Percentiles rank a stretch among this genome's conserved stretches.
These are phyloP conservation scores for Besnoitia besnoiti DNA, from an alignment of 169 alveolate genomes.

Conservation along the genomic window DNA sequence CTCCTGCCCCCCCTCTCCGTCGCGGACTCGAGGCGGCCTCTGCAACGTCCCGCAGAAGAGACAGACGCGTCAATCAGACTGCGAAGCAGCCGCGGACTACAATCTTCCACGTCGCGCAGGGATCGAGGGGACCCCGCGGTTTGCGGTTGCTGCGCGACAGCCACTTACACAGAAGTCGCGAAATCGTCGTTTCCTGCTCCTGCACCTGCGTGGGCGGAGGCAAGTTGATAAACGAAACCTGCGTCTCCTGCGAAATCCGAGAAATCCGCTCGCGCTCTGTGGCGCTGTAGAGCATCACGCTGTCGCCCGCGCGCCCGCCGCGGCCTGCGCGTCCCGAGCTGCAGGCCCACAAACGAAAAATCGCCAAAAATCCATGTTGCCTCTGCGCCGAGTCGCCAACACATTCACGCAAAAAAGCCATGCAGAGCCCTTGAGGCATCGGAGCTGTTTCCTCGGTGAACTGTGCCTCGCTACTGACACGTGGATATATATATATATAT, in stretches of 20 bases:
- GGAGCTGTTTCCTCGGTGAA: too few relatives aligned
- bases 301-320: neutral
- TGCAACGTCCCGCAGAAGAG: too few relatives aligned
- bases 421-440: too few relatives aligned
- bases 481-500: neutral
- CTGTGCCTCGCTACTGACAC: neutral
- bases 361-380: conserved; percentile 35
- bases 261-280: neutral
- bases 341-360: neutral
- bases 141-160: too few relatives aligned
- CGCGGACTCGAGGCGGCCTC: too few relatives aligned
- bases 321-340: conserved; percentile 39
- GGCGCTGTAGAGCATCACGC: neutral
- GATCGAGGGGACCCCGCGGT: too few relatives aligned
- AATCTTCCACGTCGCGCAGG: too few relatives aligned
- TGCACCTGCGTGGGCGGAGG: conserved; percentile 18
- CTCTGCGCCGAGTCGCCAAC: too few relatives aligned
- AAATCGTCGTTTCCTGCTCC: neutral
- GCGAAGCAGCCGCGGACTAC: too few relatives aligned
- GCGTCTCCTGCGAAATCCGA: neutral
- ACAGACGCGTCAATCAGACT: too few relatives aligned
- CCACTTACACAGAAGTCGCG: neutral
- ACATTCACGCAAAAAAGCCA: too few relatives aligned
- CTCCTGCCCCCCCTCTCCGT: too few relatives aligned
- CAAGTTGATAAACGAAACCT: neutral